A percentile compares a stretch with the other conserved stretches of the same genome.
These are phyloP conservation scores for Colletotrichum sp. DNA, from an alignment of 2,329 filamentous ascomycete genomes.

Conservation along the genomic window DNA sequence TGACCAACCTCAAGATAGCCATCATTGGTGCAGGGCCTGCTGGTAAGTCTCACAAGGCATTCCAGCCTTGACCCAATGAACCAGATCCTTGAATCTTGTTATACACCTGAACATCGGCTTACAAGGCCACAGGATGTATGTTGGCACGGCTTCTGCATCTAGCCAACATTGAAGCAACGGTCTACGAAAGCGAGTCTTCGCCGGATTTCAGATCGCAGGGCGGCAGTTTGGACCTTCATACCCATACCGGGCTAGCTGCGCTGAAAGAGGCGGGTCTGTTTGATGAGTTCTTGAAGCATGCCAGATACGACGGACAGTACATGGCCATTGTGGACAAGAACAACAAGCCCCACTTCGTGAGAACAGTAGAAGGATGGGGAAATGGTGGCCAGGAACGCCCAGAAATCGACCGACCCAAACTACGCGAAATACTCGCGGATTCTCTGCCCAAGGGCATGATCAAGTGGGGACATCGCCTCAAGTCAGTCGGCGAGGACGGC, in stretches of 20 bases:
- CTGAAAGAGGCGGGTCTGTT: slow-evolving; percentile 55
- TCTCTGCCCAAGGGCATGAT: slow-evolving; percentile 50
- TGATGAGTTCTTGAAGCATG: slow-evolving; percentile 53
- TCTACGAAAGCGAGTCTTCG: slow-evolving; percentile 55
- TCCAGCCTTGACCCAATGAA: neutral
- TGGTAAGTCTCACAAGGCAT: slow-evolving; percentile 23
- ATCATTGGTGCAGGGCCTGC: slow-evolving; percentile 55
- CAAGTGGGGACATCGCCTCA: slow-evolving; percentile 50
- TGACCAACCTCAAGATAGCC: slow-evolving; percentile 37
- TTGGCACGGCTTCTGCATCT: slow-evolving; percentile 57
- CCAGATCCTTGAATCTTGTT: neutral
- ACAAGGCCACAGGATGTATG: slow-evolving; percentile 39
- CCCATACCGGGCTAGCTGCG: slow-evolving; percentile 53
- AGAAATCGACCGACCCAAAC: slow-evolving; percentile 56
- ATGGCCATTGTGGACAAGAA: slow-evolving; percentile 50
- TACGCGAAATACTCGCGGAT: slow-evolving; percentile 49
- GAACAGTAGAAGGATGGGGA: slow-evolving; percentile 6
- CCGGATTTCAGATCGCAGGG: slow-evolving; percentile 53
- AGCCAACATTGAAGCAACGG: slow-evolving; percentile 47
- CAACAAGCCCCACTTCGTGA: slow-evolving; percentile 36
- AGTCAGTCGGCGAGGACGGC: slow-evolving; percentile 36
- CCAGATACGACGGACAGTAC: slow-evolving; percentile 58
- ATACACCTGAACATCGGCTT: neutral
- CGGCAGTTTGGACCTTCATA: slow-evolving; percentile 61
- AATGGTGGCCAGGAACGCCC: slow-evolving; percentile 44